phyloP scores from a whole-genome alignment of 2,329 filamentous ascomycete genomes.

The Orbilia ellipsospora region DNA sequence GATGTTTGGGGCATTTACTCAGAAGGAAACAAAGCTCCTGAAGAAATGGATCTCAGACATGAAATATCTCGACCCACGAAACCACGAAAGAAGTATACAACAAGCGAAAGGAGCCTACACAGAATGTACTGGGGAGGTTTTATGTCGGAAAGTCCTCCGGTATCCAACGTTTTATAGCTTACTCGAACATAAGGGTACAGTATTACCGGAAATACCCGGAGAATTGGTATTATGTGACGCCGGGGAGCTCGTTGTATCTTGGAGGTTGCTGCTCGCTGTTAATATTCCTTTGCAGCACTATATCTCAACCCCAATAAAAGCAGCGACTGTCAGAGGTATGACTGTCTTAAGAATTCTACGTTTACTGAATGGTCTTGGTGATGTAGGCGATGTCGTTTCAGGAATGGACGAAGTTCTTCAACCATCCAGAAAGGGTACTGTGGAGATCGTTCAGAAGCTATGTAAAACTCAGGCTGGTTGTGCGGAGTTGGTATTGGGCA shows the following conservation, averaged over 20 bases:
- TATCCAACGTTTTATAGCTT: conserved; percentile 25
- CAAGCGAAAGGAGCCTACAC: conserved; percentile 34
- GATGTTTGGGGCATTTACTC: conserved; percentile 68
- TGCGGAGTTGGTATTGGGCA: neutral
- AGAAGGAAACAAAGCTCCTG: conserved; percentile 63
- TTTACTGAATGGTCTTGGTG: conserved; percentile 62
- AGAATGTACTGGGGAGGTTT: conserved; percentile 15
- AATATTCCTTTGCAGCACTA: conserved; percentile 62
- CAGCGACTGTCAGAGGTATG: conserved; percentile 60
- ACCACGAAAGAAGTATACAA: conserved; percentile 11
- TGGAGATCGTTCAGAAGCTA: conserved; percentile 25
- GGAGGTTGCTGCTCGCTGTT: conserved; percentile 62
- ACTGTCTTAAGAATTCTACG: conserved; percentile 63
- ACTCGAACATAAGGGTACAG: neutral
- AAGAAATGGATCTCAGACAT: conserved; percentile 63
- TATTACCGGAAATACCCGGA: conserved; percentile 22
- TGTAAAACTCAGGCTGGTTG: neutral
- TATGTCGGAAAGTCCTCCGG: conserved; percentile 28
- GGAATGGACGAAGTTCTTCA: conserved; percentile 63
- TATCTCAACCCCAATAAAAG: conserved; percentile 61
- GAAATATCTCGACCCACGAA: conserved; percentile 21
- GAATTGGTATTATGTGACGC: conserved; percentile 1
- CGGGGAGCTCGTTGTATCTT: conserved; percentile 37
- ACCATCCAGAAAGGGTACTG: conserved; percentile 12
- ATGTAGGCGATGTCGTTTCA: conserved; percentile 61